Conservation (phyloP, 495 filamentous ascomycete genomes). For the Lineolata rhizophorae region DNA sequence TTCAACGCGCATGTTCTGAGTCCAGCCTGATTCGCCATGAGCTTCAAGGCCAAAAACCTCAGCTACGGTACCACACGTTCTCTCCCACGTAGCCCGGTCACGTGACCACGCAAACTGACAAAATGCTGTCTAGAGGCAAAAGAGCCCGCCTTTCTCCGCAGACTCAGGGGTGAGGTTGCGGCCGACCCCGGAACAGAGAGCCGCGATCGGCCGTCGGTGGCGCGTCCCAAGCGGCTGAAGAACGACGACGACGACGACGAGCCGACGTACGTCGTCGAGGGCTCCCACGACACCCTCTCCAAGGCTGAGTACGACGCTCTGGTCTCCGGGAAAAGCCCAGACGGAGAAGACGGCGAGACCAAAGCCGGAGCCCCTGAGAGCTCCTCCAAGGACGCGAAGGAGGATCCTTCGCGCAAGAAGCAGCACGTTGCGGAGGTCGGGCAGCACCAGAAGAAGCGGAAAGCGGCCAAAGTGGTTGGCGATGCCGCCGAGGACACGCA, state of each 20-base stretch:
- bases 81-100: too few species aligned
- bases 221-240: constrained; percentile 17
- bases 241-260: constrained; percentile 23
- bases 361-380: too few species aligned
- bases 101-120: too few species aligned
- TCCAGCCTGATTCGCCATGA: too few species aligned
- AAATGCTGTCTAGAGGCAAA: constrained; percentile 13
- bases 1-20: too few species aligned
- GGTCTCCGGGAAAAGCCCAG: constrained; percentile 7
- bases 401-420: constrained; percentile 1
- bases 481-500: constrained; percentile 1
- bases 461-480: constrained; percentile 1
- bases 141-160: constrained; percentile 19
- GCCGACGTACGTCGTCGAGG: constrained; percentile 27
- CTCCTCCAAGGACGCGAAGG: background rate
- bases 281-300: constrained; percentile 19
- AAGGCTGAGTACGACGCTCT: constrained; percentile 23
- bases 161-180: constrained; percentile 20
- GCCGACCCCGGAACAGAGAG: too few species aligned
- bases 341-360: constrained; percentile 7
- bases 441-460: constrained; percentile 1
- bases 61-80: constrained; percentile 16
- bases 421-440: constrained; percentile 1
- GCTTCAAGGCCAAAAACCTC: constrained; percentile 25
- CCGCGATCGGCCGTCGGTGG: too few species aligned